Conservation (phyloP, 805 yeast genomes). For the Gaillardinia entomophila region DNA sequence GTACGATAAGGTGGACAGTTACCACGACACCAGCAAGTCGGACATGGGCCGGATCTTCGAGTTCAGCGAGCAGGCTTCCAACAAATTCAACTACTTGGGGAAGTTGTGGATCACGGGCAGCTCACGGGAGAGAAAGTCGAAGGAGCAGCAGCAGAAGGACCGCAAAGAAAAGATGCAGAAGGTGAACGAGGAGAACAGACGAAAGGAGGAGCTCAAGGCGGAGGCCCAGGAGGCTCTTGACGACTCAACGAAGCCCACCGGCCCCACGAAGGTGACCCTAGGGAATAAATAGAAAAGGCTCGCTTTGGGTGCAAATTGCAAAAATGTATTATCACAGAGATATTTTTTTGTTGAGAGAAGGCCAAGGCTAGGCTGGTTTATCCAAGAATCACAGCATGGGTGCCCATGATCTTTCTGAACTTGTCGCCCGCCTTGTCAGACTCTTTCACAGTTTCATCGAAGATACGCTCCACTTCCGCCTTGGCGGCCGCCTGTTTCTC, state of each 20-base stretch:
- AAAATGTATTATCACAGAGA: no score
- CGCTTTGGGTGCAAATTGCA: no score
- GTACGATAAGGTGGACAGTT: conserved; percentile 21
- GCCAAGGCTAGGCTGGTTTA: no score
- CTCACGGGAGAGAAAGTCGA: conserved; percentile 1
- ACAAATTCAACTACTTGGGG: conserved; percentile 24
- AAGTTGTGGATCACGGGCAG: conserved; percentile 30
- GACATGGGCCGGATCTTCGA: conserved; percentile 19
- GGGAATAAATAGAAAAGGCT: no score
- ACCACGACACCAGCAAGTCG: conserved; percentile 5
- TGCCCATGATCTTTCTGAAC: conserved; percentile 19
- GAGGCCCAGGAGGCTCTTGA: neutral
- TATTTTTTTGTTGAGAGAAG: no score
- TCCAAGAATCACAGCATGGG: conserved; percentile 15
- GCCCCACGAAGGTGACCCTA: no score
- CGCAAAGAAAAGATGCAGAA: neutral
- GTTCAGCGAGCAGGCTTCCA: conserved; percentile 10
- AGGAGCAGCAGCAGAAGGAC: neutral
- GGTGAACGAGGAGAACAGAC: neutral
- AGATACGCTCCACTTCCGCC: conserved; percentile 20
- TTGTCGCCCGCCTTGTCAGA: neutral
- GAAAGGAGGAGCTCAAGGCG: neutral
- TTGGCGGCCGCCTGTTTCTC: conserved; percentile 28
- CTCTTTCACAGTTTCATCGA: conserved; percentile 11
- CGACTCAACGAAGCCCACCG: neutral